phyloP scores from a whole-genome alignment of 164 flowering plant species.

The Macadamia tetraphylla region DNA sequence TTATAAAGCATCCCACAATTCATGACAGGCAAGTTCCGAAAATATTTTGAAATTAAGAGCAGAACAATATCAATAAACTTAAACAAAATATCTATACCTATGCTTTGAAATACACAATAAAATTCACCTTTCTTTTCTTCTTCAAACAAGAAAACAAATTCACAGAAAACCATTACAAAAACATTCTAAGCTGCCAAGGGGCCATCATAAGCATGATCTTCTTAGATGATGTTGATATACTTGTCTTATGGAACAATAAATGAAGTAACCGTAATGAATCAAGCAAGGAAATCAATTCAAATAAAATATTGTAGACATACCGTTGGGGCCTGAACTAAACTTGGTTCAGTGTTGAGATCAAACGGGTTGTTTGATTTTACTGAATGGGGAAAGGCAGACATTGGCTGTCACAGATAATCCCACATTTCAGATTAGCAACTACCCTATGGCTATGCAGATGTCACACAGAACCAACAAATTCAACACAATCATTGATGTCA shows the following conservation, averaged over 20 bases:
- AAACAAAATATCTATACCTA: no score
- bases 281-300: background rate
- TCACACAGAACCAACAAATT: background rate
- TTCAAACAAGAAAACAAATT: no score
- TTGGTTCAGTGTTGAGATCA: conserved; percentile 50
- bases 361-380: conserved; percentile 80
- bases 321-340: conserved; percentile 39
- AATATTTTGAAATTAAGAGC: no score
- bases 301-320: conserved; percentile 31
- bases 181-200: conserved; percentile 1
- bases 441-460: background rate
- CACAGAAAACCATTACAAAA: no score
- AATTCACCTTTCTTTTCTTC: no score
- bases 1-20: no score
- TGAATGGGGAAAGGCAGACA: conserved; percentile 36
- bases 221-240: background rate
- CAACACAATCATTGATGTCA: background rate
- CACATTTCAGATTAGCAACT: conserved; percentile 4
- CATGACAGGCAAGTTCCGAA: no score
- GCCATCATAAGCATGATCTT: background rate
- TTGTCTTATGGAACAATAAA: background rate
- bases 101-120: no score
- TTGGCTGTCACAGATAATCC: conserved; percentile 32
- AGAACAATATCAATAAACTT: no score
- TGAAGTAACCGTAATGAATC: background rate